Evolutionary conservation across 768 basidiomycete genomes (phyloP).

Genomic region (Mycena sanguinolenta): DNA sequence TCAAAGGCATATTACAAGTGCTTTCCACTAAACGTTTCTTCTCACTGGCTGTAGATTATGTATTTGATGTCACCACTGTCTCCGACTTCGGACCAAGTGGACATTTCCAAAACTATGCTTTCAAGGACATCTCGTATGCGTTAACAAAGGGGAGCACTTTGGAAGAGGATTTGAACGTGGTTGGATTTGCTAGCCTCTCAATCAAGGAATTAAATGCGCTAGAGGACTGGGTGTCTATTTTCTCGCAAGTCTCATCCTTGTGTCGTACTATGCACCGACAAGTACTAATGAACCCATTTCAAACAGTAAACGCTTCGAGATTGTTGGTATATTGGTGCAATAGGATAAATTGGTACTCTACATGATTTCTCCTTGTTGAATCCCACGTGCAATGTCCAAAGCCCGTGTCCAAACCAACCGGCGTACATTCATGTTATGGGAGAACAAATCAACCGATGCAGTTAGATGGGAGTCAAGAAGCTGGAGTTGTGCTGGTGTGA

Average conservation of each 20-base stretch:
- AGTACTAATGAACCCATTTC: no score
- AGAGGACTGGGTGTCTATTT: neutral
- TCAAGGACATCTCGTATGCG: slow-evolving; percentile 8
- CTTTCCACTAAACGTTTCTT: no score
- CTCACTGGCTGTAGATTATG: neutral
- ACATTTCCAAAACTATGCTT: no score
- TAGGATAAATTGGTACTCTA: neutral
- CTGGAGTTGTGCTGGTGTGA: neutral
- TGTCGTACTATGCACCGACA: no score
- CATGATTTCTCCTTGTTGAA: slow-evolving; percentile 6
- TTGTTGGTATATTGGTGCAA: neutral
- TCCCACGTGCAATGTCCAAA: neutral
- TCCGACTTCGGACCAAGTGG: no score
- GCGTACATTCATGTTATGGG: slow-evolving; percentile 17
- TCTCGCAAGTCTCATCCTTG: neutral
- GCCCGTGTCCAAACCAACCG: neutral
- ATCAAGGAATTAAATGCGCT: neutral
- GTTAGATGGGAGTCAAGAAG: neutral
- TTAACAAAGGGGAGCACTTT: neutral
- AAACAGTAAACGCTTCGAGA: neutral
- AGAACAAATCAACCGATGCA: neutral
- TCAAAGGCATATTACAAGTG: no score
- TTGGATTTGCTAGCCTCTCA: neutral
- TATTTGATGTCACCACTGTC: neutral
- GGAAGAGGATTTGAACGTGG: neutral